Evolutionary conservation across 129 eudicot species (phyloP), one percentile per base, ranked within the genome.

Genomic region (Flaveria ramosissima): DNA sequence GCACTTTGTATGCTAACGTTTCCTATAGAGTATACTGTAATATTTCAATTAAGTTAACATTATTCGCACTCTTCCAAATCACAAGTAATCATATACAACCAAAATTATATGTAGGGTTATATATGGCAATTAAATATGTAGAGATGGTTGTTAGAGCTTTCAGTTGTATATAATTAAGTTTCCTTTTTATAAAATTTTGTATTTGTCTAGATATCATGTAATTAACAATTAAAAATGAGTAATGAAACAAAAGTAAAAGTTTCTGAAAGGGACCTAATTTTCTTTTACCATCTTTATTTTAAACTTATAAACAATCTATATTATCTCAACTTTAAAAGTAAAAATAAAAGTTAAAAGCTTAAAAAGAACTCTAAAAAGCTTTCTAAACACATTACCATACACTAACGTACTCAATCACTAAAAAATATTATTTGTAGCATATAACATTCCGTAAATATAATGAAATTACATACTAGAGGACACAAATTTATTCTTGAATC

Each of bases 401-500:
- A 59, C 65, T 23, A 55, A 12, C 0, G 16, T 10, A 59, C 65
- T 59, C 65, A 1, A 59, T 59, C 65, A 59, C 65, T 59, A 8
- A 56, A 56, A 59, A 21, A 21, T 0, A 20, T 57, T 48, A 48
- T 52, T 61, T 24, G 42, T 13, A 24, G n/a, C 17, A 26, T 61
- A 24, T 14, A 11, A 1, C 17, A 4, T 12, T 27, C 41, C 41
- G n/a, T 26, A 27, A 8, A 63, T 63, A 63, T 63, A 14, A 30
- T 63, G 20, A 63, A 27, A 30, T 14, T 27, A 32, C 46, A 63
- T 30, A 27, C 32, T 1, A 63, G 46, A 63, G n/a, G 45, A 47
- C 36, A 68, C 21, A 78, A 17, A 43, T 71, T 77, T 77, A 67
- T 68, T 55, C 6, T 10, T 43, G 75, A 68, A 67, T 60, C 74